Base-by-base conservation (phyloP, 768 basidiomycete species). In the Lentinula sp. region DNA sequence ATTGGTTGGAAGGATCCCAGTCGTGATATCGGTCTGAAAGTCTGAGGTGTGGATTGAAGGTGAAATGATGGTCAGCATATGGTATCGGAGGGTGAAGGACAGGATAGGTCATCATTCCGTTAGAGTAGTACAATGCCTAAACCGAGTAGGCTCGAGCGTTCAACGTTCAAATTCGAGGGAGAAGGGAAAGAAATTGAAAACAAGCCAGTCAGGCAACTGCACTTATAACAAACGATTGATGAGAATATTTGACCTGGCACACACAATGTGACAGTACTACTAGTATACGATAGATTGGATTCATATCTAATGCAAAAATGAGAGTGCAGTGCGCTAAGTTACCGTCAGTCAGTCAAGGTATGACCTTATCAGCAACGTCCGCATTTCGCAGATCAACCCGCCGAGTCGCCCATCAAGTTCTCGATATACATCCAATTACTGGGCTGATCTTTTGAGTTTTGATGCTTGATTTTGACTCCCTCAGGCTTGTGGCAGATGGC, bases 51-150 rank as follows among this genome's bases (percentile, higher is more conserved):
- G 86, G 83, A 68, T 89, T 86, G 66, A 88, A 89, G n/a, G 79
- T 70, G 70, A 86, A 88, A 63, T 88, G 83, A 64, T 89, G 89
- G 66, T 90, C 88, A 51, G 84, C 74, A 70, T 84, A 87, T 40
- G 55, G 55, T 28, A 43, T 56, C 21, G 37, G 55, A 56, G 55
- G 55, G 5, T 56, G 55, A 43, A 56, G 40, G 39, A 54, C 34
- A 54, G 53, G 53, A 54, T 56, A 56, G 40, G 55, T 56, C 55
- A 32, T 56, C 55, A 56, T 56, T 56, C 11, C 40, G 55, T 45
- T 37, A 54, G 28, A 56, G 23, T 11, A 35, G 13, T 40, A 43
- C 23, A 43, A 15, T 23, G 15, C 23, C 37, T 40, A 23, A 21
- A 21, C 34, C 18, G 37, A 34, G 53, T 54, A 54, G 39, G 40